Conservation (phyloP, 352 stramenopile genomes). For the Phytophthora foliorum region DNA sequence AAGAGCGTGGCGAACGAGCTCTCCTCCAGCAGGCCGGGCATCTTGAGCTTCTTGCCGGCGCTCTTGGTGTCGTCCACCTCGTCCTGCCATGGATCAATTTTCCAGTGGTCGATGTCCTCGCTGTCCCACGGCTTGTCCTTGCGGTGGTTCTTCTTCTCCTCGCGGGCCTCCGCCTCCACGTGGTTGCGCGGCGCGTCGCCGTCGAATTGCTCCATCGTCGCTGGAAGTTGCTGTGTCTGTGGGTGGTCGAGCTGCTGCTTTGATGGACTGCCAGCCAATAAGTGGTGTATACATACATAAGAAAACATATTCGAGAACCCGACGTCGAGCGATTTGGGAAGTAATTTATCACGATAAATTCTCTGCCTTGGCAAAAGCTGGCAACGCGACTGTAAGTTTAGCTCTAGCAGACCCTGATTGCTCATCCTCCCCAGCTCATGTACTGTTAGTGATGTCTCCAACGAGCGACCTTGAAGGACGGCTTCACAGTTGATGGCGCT, state of each 20-base stretch:
- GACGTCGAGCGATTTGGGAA: background rate
- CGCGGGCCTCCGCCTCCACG: slow-evolving; percentile 48
- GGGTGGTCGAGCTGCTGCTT: background rate
- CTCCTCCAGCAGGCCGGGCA: slow-evolving; percentile 97
- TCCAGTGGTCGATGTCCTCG: slow-evolving; percentile 99
- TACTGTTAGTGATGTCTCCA: no score
- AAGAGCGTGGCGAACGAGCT: slow-evolving; percentile 99
- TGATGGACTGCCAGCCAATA: slow-evolving; percentile 33
- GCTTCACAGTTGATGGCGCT: no score
- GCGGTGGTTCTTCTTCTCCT: slow-evolving; percentile 95
- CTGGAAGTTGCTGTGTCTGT: slow-evolving; percentile 2
- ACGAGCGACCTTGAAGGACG: no score
- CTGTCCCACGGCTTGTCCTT: slow-evolving; percentile 99
- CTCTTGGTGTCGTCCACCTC: slow-evolving; percentile 89
- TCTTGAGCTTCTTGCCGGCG: slow-evolving; percentile 62
- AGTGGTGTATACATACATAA: background rate
- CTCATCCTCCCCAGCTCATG: no score
- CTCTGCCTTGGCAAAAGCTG: no score
- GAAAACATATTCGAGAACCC: background rate
- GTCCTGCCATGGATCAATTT: slow-evolving; percentile 91
- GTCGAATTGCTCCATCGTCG: slow-evolving; percentile 79
- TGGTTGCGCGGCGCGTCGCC: slow-evolving; percentile 55
- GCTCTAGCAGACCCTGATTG: no score
- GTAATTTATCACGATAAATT: background rate
- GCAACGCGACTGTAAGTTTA: no score